Evolutionary conservation across 768 basidiomycete species (phyloP).

Genomic region (Rhizopogon vesiculosus): DNA sequence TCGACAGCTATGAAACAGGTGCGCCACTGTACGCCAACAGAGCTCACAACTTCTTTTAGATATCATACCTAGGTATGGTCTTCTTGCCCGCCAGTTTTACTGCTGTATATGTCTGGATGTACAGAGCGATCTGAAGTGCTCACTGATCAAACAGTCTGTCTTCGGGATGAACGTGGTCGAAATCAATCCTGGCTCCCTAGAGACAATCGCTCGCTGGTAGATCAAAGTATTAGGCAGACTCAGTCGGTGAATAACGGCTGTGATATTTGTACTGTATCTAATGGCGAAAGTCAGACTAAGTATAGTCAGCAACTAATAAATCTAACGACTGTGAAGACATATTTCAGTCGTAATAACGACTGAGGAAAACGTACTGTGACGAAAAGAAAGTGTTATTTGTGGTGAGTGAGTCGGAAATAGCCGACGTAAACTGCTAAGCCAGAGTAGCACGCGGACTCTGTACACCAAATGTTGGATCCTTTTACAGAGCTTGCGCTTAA

Average conservation of each 20-base stretch:
- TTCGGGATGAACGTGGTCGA: conserved; percentile 24
- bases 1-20: conserved; percentile 36
- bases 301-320: too few relatives aligned
- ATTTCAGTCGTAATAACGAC: too few relatives aligned
- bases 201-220: conserved; percentile 29
- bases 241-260: too few relatives aligned
- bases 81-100: conserved; percentile 54
- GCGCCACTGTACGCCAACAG: background rate
- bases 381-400: too few relatives aligned
- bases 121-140: background rate
- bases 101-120: conserved; percentile 13
- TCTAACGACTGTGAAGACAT: too few relatives aligned
- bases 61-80: conserved; percentile 57
- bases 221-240: too few relatives aligned
- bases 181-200: conserved; percentile 21
- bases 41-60: conserved; percentile 21
- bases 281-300: too few relatives aligned
- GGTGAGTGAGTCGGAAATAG: too few relatives aligned
- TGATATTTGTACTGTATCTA: too few relatives aligned
- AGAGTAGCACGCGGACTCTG: background rate
- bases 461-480: background rate
- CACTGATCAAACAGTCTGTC: conserved; percentile 22
- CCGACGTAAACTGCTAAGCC: too few relatives aligned
- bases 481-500: background rate
- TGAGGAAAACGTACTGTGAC: too few relatives aligned